Percentiles rank a stretch among this genome's conserved stretches.
These are phyloP conservation scores for Populus deltoides DNA, from an alignment of 345 rosid genomes.

Conservation along the genomic window DNA sequence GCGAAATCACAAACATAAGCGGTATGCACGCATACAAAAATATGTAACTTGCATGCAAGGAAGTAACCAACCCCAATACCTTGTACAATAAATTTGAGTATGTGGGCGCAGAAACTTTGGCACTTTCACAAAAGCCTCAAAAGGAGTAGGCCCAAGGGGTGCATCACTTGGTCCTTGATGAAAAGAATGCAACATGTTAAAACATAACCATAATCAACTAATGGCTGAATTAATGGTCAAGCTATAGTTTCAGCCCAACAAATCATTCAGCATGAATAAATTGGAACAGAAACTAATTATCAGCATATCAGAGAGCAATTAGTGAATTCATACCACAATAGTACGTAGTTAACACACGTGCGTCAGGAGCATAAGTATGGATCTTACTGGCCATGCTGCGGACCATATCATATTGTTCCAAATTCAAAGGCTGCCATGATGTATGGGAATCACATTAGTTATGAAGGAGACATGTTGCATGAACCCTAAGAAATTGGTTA, in stretches of 20 bases:
- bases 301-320: not conserved
- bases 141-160: constrained; percentile 86
- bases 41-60: not conserved
- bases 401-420: constrained; percentile 76
- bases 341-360: constrained; percentile 89
- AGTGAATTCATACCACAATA: constrained; percentile 62
- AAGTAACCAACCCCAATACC: constrained; percentile 42
- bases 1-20: not conserved
- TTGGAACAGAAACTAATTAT: not conserved
- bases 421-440: constrained; percentile 75
- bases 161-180: constrained; percentile 76
- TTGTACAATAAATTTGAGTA: constrained; percentile 90
- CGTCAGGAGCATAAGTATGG: constrained; percentile 88
- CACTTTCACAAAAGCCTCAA: constrained; percentile 93
- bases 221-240: not conserved
- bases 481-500: constrained; percentile 6
- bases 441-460: constrained; percentile 16
- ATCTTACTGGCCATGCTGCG: constrained; percentile 83
- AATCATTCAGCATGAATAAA: not conserved
- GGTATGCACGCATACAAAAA: not conserved
- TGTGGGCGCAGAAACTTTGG: constrained; percentile 88
- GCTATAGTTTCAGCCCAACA: not conserved
- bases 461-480: not conserved
- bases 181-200: constrained; percentile 17
- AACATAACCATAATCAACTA: constrained; percentile 4